Conservation (phyloP, 805 yeast genomes). For the Torulaspora quercuum region DNA sequence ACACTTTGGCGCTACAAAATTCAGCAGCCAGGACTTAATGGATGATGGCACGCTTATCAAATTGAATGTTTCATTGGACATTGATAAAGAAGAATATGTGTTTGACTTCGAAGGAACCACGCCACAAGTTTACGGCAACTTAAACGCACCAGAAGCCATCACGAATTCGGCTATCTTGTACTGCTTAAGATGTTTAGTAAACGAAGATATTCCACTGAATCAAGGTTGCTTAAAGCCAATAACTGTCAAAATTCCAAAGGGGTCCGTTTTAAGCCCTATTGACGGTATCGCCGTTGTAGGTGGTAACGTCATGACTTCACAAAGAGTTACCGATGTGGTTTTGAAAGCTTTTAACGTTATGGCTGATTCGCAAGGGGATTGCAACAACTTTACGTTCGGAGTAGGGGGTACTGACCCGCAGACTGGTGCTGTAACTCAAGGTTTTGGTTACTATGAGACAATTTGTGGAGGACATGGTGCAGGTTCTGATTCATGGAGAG, state of each 20-base stretch:
- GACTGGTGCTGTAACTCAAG: slow-evolving; percentile 46
- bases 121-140: slow-evolving; percentile 81
- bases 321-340: slow-evolving; percentile 85
- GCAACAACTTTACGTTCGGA: slow-evolving; percentile 93
- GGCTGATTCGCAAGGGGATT: slow-evolving; percentile 95
- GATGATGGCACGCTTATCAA: slow-evolving; percentile 77
- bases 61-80: slow-evolving; percentile 49
- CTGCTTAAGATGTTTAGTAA: slow-evolving; percentile 78
- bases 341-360: slow-evolving; percentile 81
- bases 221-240: slow-evolving; percentile 89
- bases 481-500: slow-evolving; percentile 45
- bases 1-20: slow-evolving; percentile 39
- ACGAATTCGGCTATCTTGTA: slow-evolving; percentile 86
- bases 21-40: slow-evolving; percentile 62
- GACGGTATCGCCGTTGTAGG: slow-evolving; percentile 90
- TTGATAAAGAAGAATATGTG: slow-evolving; percentile 53
- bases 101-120: slow-evolving; percentile 88
- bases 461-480: slow-evolving; percentile 97
- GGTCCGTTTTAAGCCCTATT: slow-evolving; percentile 67
- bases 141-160: slow-evolving; percentile 90
- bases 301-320: slow-evolving; percentile 93
- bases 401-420: slow-evolving; percentile 56
- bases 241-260: slow-evolving; percentile 58
- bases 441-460: slow-evolving; percentile 90
- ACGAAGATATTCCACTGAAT: slow-evolving; percentile 85